Conservation (phyloP, 257 asterid species). For the Solanum neorickii region DNA sequence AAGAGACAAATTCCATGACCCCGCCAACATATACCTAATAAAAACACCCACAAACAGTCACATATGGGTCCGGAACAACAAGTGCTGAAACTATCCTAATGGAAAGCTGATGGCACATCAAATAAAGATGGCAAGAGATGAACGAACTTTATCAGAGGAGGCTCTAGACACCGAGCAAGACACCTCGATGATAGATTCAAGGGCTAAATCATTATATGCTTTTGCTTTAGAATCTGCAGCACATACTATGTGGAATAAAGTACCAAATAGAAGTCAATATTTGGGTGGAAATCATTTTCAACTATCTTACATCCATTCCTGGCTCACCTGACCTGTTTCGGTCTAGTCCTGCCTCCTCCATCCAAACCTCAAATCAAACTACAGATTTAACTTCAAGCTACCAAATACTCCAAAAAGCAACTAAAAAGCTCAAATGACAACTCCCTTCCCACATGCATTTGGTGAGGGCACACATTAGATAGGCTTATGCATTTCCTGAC, state of each 20-base stretch:
- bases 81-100: background rate
- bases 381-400: background rate
- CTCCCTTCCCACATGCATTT: background rate
- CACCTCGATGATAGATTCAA: background rate
- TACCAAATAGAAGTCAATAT: background rate
- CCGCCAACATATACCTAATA: background rate
- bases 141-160: background rate
- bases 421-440: background rate
- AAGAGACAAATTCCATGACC: background rate
- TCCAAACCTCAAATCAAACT: background rate
- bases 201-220: background rate
- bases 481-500: background rate
- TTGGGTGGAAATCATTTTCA: background rate
- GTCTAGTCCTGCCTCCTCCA: background rate
- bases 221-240: background rate
- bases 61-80: conserved; percentile 9
- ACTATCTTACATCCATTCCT: background rate
- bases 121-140: background rate
- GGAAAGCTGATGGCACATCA: background rate
- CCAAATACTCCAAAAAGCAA: background rate
- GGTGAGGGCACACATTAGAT: background rate
- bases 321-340: background rate
- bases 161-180: background rate
- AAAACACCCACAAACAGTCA: conserved; percentile 2
- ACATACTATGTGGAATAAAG: background rate